phyloP scores from a whole-genome alignment of 2,329 filamentous ascomycete genomes.

The Ceratocystis lukuohia region DNA sequence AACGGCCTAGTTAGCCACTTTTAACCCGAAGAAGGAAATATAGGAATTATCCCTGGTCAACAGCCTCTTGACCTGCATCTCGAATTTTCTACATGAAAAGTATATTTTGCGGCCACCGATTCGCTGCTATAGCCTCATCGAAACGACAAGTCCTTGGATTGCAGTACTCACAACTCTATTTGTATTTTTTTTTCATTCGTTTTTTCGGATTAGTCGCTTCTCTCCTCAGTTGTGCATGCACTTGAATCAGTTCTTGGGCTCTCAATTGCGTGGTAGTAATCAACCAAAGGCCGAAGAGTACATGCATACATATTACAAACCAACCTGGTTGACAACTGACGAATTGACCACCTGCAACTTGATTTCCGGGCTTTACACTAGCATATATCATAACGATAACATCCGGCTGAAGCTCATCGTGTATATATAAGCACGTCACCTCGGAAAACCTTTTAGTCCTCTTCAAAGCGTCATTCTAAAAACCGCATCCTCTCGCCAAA shows the following conservation, averaged over 20 bases:
- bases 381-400: neutral
- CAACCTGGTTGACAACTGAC: neutral
- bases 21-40: slow-evolving; percentile 17
- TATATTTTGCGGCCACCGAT: neutral
- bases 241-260: neutral
- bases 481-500: neutral
- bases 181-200: neutral
- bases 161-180: neutral
- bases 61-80: slow-evolving; percentile 16
- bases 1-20: neutral
- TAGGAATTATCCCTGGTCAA: slow-evolving; percentile 1
- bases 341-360: neutral
- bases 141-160: neutral
- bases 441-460: neutral
- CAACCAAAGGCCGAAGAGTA: neutral
- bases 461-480: neutral
- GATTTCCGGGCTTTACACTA: neutral
- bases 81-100: slow-evolving; percentile 8
- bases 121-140: neutral
- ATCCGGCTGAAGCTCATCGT: neutral
- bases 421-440: neutral
- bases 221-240: neutral
- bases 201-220: neutral
- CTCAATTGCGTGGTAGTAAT: neutral
- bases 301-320: neutral